A percentile compares a stretch with the other conserved stretches of the same genome.
Conservation (phyloP, 345 rosid genomes). For the Eucalyptus caleyi region DNA sequence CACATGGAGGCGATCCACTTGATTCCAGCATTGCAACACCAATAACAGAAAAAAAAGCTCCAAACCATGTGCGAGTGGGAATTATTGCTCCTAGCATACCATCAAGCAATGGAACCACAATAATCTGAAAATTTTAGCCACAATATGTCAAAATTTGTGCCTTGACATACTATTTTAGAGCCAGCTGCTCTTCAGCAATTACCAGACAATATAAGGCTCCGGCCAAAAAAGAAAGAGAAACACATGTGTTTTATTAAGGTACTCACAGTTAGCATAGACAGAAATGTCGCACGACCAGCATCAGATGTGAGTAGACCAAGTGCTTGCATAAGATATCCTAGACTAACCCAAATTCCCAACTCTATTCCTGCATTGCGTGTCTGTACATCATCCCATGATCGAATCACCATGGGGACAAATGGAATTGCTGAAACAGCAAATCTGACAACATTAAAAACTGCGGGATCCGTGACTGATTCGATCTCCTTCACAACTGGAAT, state of each 20-base stretch:
- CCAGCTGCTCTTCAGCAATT: background rate
- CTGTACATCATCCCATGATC: constrained; percentile 20
- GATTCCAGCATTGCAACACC: constrained; percentile 58
- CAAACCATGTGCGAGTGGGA: constrained; percentile 55
- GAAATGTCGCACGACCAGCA: constrained; percentile 51
- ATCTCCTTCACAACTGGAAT: constrained; percentile 52
- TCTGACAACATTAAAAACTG: constrained; percentile 38
- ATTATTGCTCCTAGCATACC: constrained; percentile 58
- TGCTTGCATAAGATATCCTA: constrained; percentile 50
- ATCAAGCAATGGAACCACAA: constrained; percentile 62
- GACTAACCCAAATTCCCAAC: constrained; percentile 56
- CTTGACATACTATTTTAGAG: background rate
- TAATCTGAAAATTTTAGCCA: constrained; percentile 27
- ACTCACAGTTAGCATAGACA: constrained; percentile 42
- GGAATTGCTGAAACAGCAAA: constrained; percentile 42
- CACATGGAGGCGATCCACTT: constrained; percentile 50
- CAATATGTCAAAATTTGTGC: background rate
- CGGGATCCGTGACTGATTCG: constrained; percentile 38
- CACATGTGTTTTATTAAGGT: background rate
- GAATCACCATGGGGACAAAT: constrained; percentile 32
- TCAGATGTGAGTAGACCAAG: constrained; percentile 44
- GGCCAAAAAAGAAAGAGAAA: background rate
- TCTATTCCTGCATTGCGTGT: constrained; percentile 50
- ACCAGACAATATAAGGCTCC: background rate
- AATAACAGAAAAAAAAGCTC: constrained; percentile 37